A percentile compares a stretch with the other conserved stretches of the same genome.
These are phyloP conservation scores for Thalassiosira profunda DNA, from an alignment of 108 stramenopile species.

Conservation along the genomic window DNA sequence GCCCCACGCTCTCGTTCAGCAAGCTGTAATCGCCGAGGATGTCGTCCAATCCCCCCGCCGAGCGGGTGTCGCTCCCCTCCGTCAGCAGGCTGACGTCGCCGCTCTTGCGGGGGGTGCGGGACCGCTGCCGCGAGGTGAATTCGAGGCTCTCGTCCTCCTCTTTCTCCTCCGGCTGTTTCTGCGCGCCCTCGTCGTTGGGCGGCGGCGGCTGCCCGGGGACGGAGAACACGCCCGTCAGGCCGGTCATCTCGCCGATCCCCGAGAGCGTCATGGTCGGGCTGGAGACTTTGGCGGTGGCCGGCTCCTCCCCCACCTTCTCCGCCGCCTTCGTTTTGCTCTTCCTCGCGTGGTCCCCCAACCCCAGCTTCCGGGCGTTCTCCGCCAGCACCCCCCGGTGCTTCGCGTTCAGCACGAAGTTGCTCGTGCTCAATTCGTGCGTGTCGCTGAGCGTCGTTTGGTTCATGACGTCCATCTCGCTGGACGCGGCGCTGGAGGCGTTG, in stretches of 20 bases:
- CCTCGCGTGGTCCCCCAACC: not conserved
- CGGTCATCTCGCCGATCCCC: slow-evolving; percentile 1
- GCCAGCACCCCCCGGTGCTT: slow-evolving; percentile 35
- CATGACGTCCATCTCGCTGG: slow-evolving; percentile 9
- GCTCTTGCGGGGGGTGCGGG: slow-evolving; percentile 7
- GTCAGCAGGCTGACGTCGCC: slow-evolving; percentile 1
- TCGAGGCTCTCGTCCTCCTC: slow-evolving; percentile 14
- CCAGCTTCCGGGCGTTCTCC: slow-evolving; percentile 25
- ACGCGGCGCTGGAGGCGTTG: not conserved
- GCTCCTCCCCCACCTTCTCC: not conserved
- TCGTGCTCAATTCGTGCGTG: slow-evolving; percentile 81
- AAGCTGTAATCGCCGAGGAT: slow-evolving; percentile 1
- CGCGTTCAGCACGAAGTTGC: slow-evolving; percentile 64
- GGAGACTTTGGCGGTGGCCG: not conserved
- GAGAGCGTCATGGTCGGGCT: not conserved
- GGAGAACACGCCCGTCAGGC: not conserved
- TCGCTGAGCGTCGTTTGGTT: slow-evolving; percentile 62
- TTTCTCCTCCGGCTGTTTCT: not conserved
- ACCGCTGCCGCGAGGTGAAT: slow-evolving; percentile 7
- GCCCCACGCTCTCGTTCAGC: not conserved
- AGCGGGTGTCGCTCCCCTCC: not conserved
- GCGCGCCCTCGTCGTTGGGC: not conserved
- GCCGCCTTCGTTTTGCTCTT: not conserved
- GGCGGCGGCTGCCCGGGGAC: not conserved
- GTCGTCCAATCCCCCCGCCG: not conserved